Conservation (phyloP, 306 rosid genomes). For the Alnus glutinosa region DNA sequence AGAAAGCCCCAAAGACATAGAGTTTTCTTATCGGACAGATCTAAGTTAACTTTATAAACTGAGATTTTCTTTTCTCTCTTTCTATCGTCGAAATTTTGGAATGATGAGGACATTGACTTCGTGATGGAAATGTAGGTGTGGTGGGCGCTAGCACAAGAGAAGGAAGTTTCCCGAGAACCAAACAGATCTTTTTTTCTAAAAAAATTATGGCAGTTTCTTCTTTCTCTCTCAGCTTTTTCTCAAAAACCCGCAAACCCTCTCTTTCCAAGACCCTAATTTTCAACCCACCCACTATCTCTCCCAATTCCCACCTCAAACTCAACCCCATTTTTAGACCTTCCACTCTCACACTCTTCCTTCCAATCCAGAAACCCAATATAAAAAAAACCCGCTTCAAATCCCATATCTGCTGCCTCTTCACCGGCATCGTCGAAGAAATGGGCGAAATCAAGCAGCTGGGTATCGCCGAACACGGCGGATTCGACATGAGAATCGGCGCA, state of each 20-base stretch:
- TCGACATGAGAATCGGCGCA: conserved; percentile 62
- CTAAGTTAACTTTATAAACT: too few relatives aligned
- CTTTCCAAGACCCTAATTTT: conserved; percentile 9
- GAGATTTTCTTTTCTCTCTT: too few relatives aligned
- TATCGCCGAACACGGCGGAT: conserved; percentile 45
- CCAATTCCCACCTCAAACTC: conserved; percentile 38
- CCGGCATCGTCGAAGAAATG: conserved; percentile 90
- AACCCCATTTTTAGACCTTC: conserved; percentile 38
- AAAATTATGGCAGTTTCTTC: conserved; percentile 40
- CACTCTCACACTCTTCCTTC: conserved; percentile 39
- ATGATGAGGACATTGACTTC: not conserved
- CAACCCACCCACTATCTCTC: not conserved
- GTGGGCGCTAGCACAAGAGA: conserved; percentile 34
- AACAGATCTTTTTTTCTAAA: not conserved
- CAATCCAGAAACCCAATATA: conserved; percentile 14
- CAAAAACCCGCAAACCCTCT: conserved; percentile 27
- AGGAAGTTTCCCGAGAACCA: conserved; percentile 23
- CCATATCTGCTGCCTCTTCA: conserved; percentile 56
- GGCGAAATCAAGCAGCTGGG: conserved; percentile 70
- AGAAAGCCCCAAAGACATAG: not conserved
- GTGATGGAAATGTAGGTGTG: conserved; percentile 33
- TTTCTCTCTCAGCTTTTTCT: conserved; percentile 17
- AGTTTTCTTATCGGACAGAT: too few relatives aligned
- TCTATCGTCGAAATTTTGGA: too few relatives aligned
- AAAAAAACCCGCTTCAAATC: conserved; percentile 23